Conservation (phyloP, 208 protist genomes). For the Trichomonas tenax region DNA sequence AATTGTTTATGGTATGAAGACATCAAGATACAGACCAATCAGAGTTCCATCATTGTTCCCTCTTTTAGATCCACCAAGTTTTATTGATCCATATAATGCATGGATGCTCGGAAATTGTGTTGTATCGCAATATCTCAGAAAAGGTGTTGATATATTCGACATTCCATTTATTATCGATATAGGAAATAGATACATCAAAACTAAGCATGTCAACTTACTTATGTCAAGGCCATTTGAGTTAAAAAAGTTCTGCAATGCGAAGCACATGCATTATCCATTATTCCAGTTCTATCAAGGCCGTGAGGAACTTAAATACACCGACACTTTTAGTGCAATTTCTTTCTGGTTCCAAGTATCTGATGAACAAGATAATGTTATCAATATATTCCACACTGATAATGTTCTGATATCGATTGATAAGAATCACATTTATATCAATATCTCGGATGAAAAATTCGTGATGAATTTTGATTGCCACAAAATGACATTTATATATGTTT, state of each 20-base stretch:
- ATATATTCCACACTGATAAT: neutral
- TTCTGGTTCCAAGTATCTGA: neutral
- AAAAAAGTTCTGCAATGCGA: neutral
- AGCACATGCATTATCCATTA: neutral
- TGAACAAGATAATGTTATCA: neutral
- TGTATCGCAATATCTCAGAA: neutral
- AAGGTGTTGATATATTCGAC: neutral
- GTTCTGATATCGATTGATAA: neutral
- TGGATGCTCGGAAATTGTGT: neutral
- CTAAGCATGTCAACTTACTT: neutral
- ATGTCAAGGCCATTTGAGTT: neutral
- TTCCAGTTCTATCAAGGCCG: neutral
- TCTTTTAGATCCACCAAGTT: neutral
- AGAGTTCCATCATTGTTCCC: neutral
- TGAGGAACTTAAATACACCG: neutral
- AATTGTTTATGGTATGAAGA: neutral
- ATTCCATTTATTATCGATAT: slow-evolving; percentile 5
- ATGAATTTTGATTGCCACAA: neutral
- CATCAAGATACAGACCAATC: neutral
- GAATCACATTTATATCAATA: neutral
- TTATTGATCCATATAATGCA: neutral
- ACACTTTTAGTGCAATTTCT: neutral
- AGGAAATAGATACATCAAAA: neutral
- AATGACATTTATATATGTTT: neutral
- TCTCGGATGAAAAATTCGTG: neutral